Conservation (phyloP, 2,329 filamentous ascomycete species). For the Eutypa lata region DNA sequence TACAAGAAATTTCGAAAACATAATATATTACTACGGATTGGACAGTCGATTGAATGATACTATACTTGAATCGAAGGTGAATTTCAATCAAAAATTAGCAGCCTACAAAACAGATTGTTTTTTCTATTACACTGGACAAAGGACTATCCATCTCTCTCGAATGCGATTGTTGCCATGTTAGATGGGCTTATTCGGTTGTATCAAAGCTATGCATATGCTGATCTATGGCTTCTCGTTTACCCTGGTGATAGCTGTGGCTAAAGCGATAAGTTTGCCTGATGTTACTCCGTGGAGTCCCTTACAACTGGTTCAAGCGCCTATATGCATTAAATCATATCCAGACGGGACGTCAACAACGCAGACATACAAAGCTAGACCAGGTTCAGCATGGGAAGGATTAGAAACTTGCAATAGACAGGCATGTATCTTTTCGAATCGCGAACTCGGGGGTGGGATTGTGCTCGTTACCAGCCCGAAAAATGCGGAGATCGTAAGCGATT, state of each 20-base stretch:
- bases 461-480: conserved; percentile 21
- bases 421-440: conserved; percentile 21
- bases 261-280: neutral
- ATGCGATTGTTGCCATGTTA: neutral
- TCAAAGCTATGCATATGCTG: neutral
- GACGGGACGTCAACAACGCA: neutral
- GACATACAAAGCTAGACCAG: no score
- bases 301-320: neutral
- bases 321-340: neutral
- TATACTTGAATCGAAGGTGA: no score
- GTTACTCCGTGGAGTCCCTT: neutral
- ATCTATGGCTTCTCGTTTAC: neutral
- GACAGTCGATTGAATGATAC: no score
- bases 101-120: no score
- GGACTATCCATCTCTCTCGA: neutral
- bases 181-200: neutral
- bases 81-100: no score
- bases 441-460: conserved; percentile 18
- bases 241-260: neutral
- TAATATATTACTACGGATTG: no score
- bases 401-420: conserved; percentile 21
- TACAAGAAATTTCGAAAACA: no score
- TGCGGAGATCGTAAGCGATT: conserved; percentile 14
- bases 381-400: conserved; percentile 17
- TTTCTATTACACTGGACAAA: no score